Conservation (phyloP, 2,329 filamentous ascomycete species). For the Emericellopsis atlantica region DNA sequence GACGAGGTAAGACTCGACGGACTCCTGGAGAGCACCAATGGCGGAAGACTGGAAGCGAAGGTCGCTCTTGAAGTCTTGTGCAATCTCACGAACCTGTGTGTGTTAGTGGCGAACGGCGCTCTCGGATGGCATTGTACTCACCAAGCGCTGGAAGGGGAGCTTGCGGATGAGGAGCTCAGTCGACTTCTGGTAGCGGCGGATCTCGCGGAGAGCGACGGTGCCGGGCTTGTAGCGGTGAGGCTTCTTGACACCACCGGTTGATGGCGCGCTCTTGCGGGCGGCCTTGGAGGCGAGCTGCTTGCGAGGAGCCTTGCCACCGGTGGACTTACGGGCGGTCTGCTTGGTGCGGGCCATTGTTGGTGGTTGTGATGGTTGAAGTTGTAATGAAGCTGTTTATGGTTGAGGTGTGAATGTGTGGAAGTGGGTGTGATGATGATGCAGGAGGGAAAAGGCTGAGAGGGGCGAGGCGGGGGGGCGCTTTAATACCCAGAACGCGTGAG, state of each 20-base stretch:
- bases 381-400: constrained; percentile 10
- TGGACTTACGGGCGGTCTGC: constrained; percentile 64
- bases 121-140: constrained; percentile 20
- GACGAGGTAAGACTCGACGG: constrained; percentile 96
- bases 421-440: constrained; percentile 17
- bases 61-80: constrained; percentile 89
- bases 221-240: constrained; percentile 81
- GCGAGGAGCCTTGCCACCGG: constrained; percentile 65
- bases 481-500: constrained; percentile 22
- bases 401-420: constrained; percentile 15
- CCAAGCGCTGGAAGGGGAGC: constrained; percentile 94
- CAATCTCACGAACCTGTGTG: constrained; percentile 73
- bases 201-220: constrained; percentile 97
- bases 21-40: constrained; percentile 95
- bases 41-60: constrained; percentile 97
- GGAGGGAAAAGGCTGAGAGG: constrained; percentile 22
- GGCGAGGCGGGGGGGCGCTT: constrained; percentile 30
- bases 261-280: constrained; percentile 94
- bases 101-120: not conserved
- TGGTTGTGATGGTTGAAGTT: constrained; percentile 18
- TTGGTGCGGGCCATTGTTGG: constrained; percentile 51
- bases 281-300: constrained; percentile 99
- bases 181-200: constrained; percentile 94
- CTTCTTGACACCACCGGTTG: constrained; percentile 96
- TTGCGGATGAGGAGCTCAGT: constrained; percentile 95